phyloP scores from a whole-genome alignment of 352 stramenopile genomes.

The Globisporangium cylindrosporum region DNA sequence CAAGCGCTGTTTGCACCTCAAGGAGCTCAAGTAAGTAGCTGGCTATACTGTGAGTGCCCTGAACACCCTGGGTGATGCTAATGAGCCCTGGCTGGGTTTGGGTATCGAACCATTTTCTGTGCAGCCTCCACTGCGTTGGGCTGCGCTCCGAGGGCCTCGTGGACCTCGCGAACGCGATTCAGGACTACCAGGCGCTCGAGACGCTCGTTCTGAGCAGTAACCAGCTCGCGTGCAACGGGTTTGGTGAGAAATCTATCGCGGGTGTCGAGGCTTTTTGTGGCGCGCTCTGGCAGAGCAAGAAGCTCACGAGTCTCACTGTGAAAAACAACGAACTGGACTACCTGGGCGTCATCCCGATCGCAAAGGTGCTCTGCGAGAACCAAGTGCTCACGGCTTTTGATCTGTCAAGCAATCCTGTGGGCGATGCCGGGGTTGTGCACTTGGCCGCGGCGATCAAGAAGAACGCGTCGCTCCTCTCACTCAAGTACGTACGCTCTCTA shows the following conservation, averaged over 20 bases:
- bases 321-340: conserved; percentile 60
- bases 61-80: background rate
- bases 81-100: background rate
- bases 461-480: conserved; percentile 38
- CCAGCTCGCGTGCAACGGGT: conserved; percentile 47
- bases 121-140: conserved; percentile 31
- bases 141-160: conserved; percentile 59
- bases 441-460: conserved; percentile 49
- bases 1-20: conserved; percentile 44
- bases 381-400: conserved; percentile 32
- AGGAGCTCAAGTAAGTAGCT: conserved; percentile 46
- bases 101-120: background rate
- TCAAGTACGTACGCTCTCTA: conserved; percentile 29
- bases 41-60: background rate
- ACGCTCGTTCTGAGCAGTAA: conserved; percentile 53
- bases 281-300: conserved; percentile 39
- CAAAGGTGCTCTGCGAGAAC: conserved; percentile 63
- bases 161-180: conserved; percentile 39
- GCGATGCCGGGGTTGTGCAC: conserved; percentile 40
- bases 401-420: conserved; percentile 45
- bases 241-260: conserved; percentile 41
- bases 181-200: conserved; percentile 35
- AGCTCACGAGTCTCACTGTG: conserved; percentile 42
- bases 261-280: conserved; percentile 62
- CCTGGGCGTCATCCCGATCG: conserved; percentile 31